Percentiles rank a stretch among this genome's conserved stretches.
These are phyloP conservation scores for Acer yangbiense DNA, from an alignment of 345 rosid genomes.

Conservation along the genomic window DNA sequence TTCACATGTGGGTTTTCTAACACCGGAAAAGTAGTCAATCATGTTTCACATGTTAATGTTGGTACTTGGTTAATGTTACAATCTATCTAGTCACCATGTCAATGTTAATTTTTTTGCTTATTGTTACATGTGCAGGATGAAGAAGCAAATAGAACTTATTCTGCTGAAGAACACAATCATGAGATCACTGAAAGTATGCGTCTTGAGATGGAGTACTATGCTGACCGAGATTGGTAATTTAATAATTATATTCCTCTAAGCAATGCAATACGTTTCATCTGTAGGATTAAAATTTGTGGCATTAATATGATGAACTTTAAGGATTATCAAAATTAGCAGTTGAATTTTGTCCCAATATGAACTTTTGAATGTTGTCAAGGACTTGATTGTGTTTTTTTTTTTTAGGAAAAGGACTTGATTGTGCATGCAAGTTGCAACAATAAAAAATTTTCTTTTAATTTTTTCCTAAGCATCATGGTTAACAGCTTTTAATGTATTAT, in stretches of 20 bases:
- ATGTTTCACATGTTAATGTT: conserved; percentile 12
- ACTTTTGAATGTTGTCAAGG: background rate
- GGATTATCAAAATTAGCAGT: background rate
- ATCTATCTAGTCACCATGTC: conserved; percentile 12
- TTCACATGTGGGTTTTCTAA: too few relatives aligned
- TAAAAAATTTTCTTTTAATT: background rate
- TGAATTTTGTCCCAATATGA: background rate
- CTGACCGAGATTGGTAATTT: conserved; percentile 86
- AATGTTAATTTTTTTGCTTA: conserved; percentile 3
- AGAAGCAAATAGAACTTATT: conserved; percentile 40
- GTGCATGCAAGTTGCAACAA: background rate
- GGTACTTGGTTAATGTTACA: conserved; percentile 19
- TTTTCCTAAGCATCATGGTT: background rate
- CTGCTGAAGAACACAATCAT: conserved; percentile 50
- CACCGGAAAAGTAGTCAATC: background rate
- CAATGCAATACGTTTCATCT: conserved; percentile 4
- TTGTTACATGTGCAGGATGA: conserved; percentile 40
- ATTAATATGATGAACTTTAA: background rate
- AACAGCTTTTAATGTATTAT: background rate
- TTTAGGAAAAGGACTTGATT: too few relatives aligned
- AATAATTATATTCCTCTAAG: conserved; percentile 6
- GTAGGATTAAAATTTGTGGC: background rate
- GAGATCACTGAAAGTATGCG: conserved; percentile 87
- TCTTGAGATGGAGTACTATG: conserved; percentile 73
- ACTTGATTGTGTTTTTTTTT: background rate